A percentile compares a stretch with the other conserved stretches of the same genome.
phyloP scores from a whole-genome alignment of 148 eudicot species.

The Simmondsia chinensis region DNA sequence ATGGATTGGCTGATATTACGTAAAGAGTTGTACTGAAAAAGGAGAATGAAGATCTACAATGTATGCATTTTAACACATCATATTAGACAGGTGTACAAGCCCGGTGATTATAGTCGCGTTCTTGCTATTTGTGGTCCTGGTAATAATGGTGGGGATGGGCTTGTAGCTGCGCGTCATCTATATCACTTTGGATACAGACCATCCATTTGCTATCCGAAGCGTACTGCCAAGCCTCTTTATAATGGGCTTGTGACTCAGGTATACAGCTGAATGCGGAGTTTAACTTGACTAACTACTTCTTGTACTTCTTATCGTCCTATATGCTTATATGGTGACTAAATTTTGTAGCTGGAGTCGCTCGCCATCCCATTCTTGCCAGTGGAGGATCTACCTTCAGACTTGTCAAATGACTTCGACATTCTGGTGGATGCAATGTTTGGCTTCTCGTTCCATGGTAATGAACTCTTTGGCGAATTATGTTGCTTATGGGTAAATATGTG shows the following conservation, averaged over 20 bases:
- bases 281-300: conserved; percentile 1
- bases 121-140: conserved; percentile 98
- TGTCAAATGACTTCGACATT: conserved; percentile 68
- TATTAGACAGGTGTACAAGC: conserved; percentile 63
- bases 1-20: too few relatives aligned
- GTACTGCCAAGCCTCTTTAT: conserved; percentile 85
- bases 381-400: conserved; percentile 75
- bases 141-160: conserved; percentile 98
- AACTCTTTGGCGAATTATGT: conserved; percentile 7
- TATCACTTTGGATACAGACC: conserved; percentile 91
- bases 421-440: conserved; percentile 95
- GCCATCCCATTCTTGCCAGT: conserved; percentile 67
- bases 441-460: conserved; percentile 85
- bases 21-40: too few relatives aligned
- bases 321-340: conserved; percentile 15
- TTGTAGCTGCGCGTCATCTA: conserved; percentile 95
- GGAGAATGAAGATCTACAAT: too few relatives aligned
- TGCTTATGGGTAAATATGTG: too few relatives aligned
- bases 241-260: conserved; percentile 92
- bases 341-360: conserved; percentile 83
- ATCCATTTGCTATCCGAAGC: conserved; percentile 82
- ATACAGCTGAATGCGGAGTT: conserved; percentile 2
- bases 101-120: conserved; percentile 53
- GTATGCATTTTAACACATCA: not conserved
- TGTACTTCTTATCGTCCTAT: not conserved